Base-by-base conservation (phyloP, 345 rosid species). In the Eucalyptus cloeziana region DNA sequence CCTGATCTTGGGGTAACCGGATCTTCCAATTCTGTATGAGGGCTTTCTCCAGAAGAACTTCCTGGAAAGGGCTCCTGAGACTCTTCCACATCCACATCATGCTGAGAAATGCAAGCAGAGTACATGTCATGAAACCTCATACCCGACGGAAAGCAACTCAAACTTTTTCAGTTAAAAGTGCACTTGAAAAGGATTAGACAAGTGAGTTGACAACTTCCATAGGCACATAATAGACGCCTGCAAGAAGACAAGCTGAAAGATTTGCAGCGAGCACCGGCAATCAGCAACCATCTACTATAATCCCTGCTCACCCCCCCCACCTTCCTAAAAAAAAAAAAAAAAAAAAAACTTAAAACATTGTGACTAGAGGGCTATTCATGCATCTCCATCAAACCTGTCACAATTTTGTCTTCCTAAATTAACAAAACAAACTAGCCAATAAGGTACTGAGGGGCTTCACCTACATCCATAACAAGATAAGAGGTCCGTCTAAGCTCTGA, bases 1-100 rank as follows among this genome's bases (percentile, higher is more conserved):
- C 95, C 96, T 17, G 95, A 96, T 79, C 95, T 94, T 76, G 95
- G 91, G 33, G 97, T 94, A 49, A 87, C 86, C 4, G 89, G 92
- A 62, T 86, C 89, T 89, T 94, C 96, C 64, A 83, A 92, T 87
- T 94, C 96, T 49, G 76, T 92, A 13, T 91, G 71, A 88, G 94
- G 90, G 90, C 91, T 93, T 86, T 80, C 94, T 17, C 90, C 94
- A 21, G 91, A 86, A 83, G 94, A 91, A 91, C 88, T 91, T 86
- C 90, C 89, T 15, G 51, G 85, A 91, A 88, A 47, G 33, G 95
- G 52, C 87, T 91, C 95, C 81, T 89, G 87, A 37, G 94, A 37
- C 86, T 89, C 91, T 90, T 88, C 90, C 90, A 91, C 89, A 5
- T 93, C 91, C 90, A 91, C 89, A 5, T 93, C 91, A 88, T 93